Evolutionary conservation across 2,329 filamentous ascomycete genomes (phyloP).

Genomic region (Aureobasidium vineae): DNA sequence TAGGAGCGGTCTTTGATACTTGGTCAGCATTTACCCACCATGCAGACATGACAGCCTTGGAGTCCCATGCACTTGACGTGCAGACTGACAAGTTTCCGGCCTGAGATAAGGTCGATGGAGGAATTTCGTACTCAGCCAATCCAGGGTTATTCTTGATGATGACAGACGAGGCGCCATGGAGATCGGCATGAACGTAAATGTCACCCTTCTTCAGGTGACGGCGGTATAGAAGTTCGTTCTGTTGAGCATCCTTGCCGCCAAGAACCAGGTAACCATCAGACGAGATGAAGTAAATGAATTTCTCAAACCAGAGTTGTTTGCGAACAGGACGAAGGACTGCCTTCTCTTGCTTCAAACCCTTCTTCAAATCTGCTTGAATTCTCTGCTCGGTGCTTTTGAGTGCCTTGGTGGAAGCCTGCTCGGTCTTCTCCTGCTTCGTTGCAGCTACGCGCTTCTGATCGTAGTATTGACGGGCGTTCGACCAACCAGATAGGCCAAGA

Average conservation of each 20-base stretch:
- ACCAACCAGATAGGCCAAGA: slow-evolving; percentile 76
- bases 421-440: slow-evolving; percentile 82
- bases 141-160: slow-evolving; percentile 84
- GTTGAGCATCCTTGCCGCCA: slow-evolving; percentile 78
- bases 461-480: slow-evolving; percentile 89
- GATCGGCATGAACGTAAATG: slow-evolving; percentile 85
- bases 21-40: slow-evolving; percentile 95
- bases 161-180: slow-evolving; percentile 78
- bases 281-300: slow-evolving; percentile 93
- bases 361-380: slow-evolving; percentile 80
- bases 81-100: slow-evolving; percentile 82
- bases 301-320: slow-evolving; percentile 92
- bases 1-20: slow-evolving; percentile 78
- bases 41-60: slow-evolving; percentile 90
- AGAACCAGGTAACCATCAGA: slow-evolving; percentile 93
- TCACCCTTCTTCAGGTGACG: slow-evolving; percentile 85
- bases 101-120: slow-evolving; percentile 86
- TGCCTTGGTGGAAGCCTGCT: slow-evolving; percentile 75
- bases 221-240: slow-evolving; percentile 90
- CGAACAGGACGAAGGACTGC: slow-evolving; percentile 78
- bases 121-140: slow-evolving; percentile 79
- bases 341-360: slow-evolving; percentile 88
- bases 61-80: slow-evolving; percentile 89
- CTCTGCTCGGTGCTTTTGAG: slow-evolving; percentile 89
- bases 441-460: slow-evolving; percentile 82